Conservation (phyloP, 495 filamentous ascomycete genomes). For the Aspergillus sclerotioniger region DNA sequence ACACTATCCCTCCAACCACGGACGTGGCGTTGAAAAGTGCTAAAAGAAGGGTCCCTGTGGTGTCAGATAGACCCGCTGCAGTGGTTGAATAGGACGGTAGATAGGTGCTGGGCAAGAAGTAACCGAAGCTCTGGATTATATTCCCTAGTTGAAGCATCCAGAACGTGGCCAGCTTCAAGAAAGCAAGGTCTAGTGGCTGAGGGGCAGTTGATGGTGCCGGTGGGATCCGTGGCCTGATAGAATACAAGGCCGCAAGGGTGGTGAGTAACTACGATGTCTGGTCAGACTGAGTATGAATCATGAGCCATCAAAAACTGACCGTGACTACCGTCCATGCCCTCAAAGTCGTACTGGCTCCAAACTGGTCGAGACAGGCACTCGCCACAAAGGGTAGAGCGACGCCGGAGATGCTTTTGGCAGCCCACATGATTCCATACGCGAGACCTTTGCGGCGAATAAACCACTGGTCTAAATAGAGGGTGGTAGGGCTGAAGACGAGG, state of each 20-base stretch:
- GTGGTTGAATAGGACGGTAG: slow-evolving; percentile 58
- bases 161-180: slow-evolving; percentile 50
- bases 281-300: not conserved
- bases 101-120: slow-evolving; percentile 66
- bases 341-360: slow-evolving; percentile 57
- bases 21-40: slow-evolving; percentile 57
- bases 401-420: slow-evolving; percentile 49
- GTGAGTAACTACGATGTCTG: slow-evolving; percentile 35
- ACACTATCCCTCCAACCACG: slow-evolving; percentile 55
- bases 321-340: slow-evolving; percentile 51
- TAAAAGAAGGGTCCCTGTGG: slow-evolving; percentile 50
- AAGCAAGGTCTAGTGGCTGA: slow-evolving; percentile 45
- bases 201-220: slow-evolving; percentile 26
- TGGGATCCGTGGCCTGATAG: slow-evolving; percentile 58
- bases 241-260: slow-evolving; percentile 53
- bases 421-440: slow-evolving; percentile 56
- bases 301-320: slow-evolving; percentile 15
- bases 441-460: slow-evolving; percentile 52
- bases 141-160: slow-evolving; percentile 56
- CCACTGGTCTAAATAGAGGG: slow-evolving; percentile 58
- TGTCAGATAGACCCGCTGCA: slow-evolving; percentile 42
- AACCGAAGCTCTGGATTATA: slow-evolving; percentile 61
- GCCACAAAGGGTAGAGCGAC: slow-evolving; percentile 54
- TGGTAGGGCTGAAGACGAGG: slow-evolving; percentile 50
- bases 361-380: slow-evolving; percentile 47